Evolutionary conservation across 169 alveolate genomes (phyloP).

Genomic region (Plasmodium chabaudi): DNA sequence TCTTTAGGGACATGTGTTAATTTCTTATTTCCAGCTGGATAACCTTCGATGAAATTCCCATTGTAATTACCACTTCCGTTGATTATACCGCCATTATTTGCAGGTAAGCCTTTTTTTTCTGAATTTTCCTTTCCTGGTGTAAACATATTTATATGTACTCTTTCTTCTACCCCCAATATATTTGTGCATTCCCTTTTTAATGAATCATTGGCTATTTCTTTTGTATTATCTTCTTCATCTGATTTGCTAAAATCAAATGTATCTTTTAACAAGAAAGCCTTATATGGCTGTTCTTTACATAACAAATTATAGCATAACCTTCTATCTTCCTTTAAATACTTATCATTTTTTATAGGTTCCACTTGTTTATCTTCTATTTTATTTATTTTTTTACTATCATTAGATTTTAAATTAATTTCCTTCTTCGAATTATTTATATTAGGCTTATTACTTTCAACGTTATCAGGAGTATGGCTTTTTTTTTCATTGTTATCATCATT

Average conservation of each 20-base stretch:
- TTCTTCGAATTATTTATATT: neutral
- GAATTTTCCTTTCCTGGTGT: neutral
- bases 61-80: conserved; percentile 3
- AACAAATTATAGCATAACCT: conserved; percentile 16
- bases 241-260: conserved; percentile 8
- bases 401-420: neutral
- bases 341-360: neutral
- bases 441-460: neutral
- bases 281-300: conserved; percentile 58
- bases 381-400: neutral
- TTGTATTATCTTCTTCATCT: conserved; percentile 3
- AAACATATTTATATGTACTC: neutral
- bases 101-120: neutral
- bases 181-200: neutral
- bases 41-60: neutral
- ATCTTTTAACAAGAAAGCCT: conserved; percentile 30
- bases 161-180: neutral
- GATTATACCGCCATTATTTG: neutral
- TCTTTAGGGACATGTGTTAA: conserved; percentile 37
- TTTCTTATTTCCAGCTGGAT: neutral
- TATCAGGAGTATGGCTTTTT: neutral
- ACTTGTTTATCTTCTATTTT: neutral
- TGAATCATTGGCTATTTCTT: neutral
- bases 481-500: neutral
- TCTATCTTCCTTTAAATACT: conserved; percentile 40